These are phyloP conservation scores for Vigna unguiculata DNA, from an alignment of 306 rosid species.

Conservation along the genomic window DNA sequence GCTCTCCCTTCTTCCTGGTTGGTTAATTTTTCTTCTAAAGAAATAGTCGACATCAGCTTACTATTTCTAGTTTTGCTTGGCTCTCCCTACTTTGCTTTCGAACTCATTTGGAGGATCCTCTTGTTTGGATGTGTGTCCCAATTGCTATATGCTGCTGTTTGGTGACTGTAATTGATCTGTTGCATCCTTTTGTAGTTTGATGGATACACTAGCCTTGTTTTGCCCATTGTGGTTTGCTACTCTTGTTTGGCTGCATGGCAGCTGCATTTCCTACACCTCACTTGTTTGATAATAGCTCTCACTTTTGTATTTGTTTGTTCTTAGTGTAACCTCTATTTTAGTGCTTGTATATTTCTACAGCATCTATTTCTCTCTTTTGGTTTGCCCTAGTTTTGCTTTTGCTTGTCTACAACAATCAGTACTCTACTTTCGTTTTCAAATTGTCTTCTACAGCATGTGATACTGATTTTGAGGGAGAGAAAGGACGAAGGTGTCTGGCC, in stretches of 20 bases:
- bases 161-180: not conserved
- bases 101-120: not conserved
- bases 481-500: not conserved
- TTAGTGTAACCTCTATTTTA: not conserved
- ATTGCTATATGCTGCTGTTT: not conserved
- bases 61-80: not conserved
- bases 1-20: not conserved
- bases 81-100: not conserved
- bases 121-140: not conserved
- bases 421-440: not conserved
- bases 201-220: not conserved
- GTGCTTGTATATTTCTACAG: not conserved
- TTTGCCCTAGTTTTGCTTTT: not conserved
- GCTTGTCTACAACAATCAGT: not conserved
- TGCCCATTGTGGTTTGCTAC: not conserved
- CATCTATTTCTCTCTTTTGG: not conserved
- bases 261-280: not conserved
- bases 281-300: not conserved
- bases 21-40: not conserved
- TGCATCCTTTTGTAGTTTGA: not conserved
- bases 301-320: not conserved
- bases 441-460: not conserved
- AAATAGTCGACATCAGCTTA: not conserved
- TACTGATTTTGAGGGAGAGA: not conserved
- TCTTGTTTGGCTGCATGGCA: not conserved